Conservation (phyloP, 176 grass and related monocot genomes). For the Bothriochloa decipiens region DNA sequence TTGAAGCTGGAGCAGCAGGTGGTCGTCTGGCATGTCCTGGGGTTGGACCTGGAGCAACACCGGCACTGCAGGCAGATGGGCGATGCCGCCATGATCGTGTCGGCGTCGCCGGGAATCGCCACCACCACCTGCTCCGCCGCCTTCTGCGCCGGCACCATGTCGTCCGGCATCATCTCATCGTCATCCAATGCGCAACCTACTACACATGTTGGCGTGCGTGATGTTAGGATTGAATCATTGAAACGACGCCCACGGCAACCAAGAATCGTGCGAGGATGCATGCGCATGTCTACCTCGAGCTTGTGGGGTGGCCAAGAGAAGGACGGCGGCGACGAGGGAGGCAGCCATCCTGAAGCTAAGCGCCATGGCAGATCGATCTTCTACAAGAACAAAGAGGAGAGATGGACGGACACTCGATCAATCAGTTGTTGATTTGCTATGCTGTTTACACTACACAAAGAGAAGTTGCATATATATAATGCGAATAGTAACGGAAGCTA, state of each 20-base stretch:
- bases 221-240: neutral
- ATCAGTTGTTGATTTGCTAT: neutral
- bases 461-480: too few species aligned
- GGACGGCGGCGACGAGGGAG: neutral
- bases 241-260: neutral
- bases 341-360: neutral
- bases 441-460: too few species aligned
- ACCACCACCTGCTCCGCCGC: neutral
- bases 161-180: neutral
- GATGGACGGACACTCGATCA: neutral
- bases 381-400: neutral
- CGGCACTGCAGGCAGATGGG: conserved; percentile 8
- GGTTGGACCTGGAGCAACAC: conserved; percentile 18
- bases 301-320: neutral
- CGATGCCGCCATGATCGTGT: neutral
- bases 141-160: conserved; percentile 1
- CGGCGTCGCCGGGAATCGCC: neutral
- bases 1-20: conserved; percentile 29
- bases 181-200: neutral
- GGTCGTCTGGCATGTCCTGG: neutral
- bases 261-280: neutral
- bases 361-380: neutral
- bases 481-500: neutral
- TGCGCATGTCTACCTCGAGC: neutral
- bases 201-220: neutral